Conservation (phyloP, 1,139 yeast genomes). For the Candida frijolesensis region DNA sequence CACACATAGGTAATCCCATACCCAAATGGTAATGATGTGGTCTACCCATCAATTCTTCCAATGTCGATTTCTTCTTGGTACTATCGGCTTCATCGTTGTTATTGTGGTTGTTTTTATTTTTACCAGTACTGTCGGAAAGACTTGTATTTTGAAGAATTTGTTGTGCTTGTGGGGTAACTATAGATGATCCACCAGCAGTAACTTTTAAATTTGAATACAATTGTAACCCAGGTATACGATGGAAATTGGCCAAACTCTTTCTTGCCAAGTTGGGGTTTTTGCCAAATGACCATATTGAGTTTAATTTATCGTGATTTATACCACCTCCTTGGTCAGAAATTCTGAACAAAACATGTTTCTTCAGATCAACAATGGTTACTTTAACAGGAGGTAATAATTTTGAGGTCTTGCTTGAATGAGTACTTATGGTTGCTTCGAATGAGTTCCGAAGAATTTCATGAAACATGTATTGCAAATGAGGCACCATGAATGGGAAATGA, state of each 20-base stretch:
- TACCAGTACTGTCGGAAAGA: conserved; percentile 36
- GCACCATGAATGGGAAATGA: conserved; percentile 77
- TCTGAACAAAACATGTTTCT: conserved; percentile 69
- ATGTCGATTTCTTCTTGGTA: conserved; percentile 36
- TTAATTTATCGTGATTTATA: conserved; percentile 55
- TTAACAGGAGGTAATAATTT: conserved; percentile 64
- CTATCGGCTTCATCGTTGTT: too few species aligned
- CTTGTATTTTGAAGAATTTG: conserved; percentile 27
- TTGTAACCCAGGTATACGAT: conserved; percentile 62
- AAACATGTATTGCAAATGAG: conserved; percentile 81
- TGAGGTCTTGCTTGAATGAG: conserved; percentile 32
- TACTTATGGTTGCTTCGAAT: conserved; percentile 71
- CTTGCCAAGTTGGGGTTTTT: conserved; percentile 62
- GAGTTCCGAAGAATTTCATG: conserved; percentile 88
- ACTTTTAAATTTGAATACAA: conserved; percentile 43
- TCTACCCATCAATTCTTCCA: conserved; percentile 58
- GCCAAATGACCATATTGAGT: conserved; percentile 83
- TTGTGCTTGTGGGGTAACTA: conserved; percentile 23
- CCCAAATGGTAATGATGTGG: conserved; percentile 79
- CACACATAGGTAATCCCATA: conserved; percentile 87
- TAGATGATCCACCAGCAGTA: conserved; percentile 43
- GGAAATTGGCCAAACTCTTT: conserved; percentile 62
- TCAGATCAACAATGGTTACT: conserved; percentile 69
- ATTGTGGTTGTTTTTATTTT: too few species aligned
- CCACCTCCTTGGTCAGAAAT: conserved; percentile 95